phyloP scores from a whole-genome alignment of 805 yeast genomes.

The Pichia paraexigua region DNA sequence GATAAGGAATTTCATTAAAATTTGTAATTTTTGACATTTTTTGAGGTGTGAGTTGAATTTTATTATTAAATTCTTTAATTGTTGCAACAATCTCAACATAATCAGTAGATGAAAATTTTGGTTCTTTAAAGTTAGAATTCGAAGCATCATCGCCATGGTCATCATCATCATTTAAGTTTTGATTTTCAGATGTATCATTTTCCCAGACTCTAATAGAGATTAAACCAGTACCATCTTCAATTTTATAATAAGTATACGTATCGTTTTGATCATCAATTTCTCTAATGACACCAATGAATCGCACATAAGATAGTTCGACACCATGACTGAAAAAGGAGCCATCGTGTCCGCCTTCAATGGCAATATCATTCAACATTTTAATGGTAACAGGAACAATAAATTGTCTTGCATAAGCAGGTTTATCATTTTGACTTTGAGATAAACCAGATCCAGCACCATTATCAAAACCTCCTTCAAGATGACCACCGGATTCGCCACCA shows the following conservation, averaged over 20 bases:
- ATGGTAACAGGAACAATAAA: constrained; percentile 61
- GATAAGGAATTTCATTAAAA: constrained; percentile 62
- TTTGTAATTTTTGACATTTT: constrained; percentile 49
- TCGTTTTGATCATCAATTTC: constrained; percentile 49
- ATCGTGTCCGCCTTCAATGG: constrained; percentile 56
- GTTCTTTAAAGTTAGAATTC: constrained; percentile 19
- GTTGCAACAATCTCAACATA: constrained; percentile 57
- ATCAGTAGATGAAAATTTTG: constrained; percentile 38
- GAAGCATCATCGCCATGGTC: constrained; percentile 43
- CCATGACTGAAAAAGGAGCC: constrained; percentile 55
- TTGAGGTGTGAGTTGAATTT: constrained; percentile 58
- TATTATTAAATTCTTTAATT: constrained; percentile 51
- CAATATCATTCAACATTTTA: constrained; percentile 53
- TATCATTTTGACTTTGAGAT: constrained; percentile 7
- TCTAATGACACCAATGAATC: constrained; percentile 65
- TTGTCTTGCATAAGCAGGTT: constrained; percentile 22
- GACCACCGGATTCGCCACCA: constrained; percentile 8
- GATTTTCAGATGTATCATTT: constrained; percentile 30
- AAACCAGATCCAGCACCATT: background rate
- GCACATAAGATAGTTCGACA: constrained; percentile 53
- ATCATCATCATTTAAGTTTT: background rate
- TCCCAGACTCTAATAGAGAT: constrained; percentile 61
- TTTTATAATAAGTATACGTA: constrained; percentile 44
- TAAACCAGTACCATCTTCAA: constrained; percentile 77
- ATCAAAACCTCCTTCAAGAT: constrained; percentile 26